Evolutionary conservation across 495 filamentous ascomycete genomes (phyloP), one percentile per base, ranked within the genome.

Genomic region (Saxispiralis lemnorum): DNA sequence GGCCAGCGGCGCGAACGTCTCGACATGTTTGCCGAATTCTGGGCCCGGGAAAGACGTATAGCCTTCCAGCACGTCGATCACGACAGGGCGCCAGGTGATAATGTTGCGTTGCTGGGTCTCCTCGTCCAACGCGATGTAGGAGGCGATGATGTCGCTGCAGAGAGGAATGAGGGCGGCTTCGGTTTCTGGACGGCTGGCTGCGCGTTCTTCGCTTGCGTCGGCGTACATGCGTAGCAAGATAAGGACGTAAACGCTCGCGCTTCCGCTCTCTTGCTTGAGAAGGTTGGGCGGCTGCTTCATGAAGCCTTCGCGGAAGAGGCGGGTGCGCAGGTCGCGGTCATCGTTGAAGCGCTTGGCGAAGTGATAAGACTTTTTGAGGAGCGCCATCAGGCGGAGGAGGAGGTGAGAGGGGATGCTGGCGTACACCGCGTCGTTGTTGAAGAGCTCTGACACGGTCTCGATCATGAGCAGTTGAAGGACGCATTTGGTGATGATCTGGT

Each of bases 231-330:
- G 73, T 56, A 96, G 78, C 16, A 99, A 62, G 41, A 99, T 99
- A 44, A 76, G 76, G 19, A 96, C 81, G 53, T 96, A 99, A 1
- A 92, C 94, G 0, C 82, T 78, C 10, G 89, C 89, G 54, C 78
- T 81, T 35, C 89, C 87, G 45, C 74, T 81, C 61, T 99, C 89
- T 60, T 99, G 89, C 64, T 99, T 99, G 19, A 99, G 71, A n/a
- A 99, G 63, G 56, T 99, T 99, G 4, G 89, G 89, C 28, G 92
- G 92, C 57, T 95, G 87, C 63, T 93, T 95, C 89, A 99, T 99
- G 71, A 96, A 99, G 6, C 89, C 89, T 55, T 99, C 92, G 18
- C 83, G 68, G 86, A 88, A 96, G 7, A 99, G 66, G 31, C 84
- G 73, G 76, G 92, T 93, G 15, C 89, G 75, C 20, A 99, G 67